A percentile compares a stretch with the other conserved stretches of the same genome.
phyloP scores from a whole-genome alignment of 202 grass and related monocot genomes.

The Eragrostis tef region DNA sequence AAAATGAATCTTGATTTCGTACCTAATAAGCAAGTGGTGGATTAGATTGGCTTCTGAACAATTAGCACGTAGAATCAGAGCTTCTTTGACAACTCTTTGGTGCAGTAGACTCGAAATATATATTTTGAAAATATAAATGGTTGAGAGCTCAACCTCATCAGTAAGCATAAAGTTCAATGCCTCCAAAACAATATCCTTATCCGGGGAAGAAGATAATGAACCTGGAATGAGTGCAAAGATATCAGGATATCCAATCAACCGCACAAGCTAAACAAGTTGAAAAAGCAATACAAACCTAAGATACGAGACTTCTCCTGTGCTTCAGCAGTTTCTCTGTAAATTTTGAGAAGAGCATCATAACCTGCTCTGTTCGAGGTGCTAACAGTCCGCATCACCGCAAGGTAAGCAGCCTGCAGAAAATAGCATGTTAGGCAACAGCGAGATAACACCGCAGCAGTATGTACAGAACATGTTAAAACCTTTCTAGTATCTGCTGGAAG shows the following conservation, averaged over 20 bases:
- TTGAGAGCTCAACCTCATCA: slow-evolving; percentile 62
- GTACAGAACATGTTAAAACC: slow-evolving; percentile 48
- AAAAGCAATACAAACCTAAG: slow-evolving; percentile 56
- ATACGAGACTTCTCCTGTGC: slow-evolving; percentile 76
- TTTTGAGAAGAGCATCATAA: slow-evolving; percentile 78
- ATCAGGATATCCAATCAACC: slow-evolving; percentile 12
- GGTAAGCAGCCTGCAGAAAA: slow-evolving; percentile 77
- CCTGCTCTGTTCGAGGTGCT: slow-evolving; percentile 59
- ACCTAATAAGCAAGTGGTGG: slow-evolving; percentile 57
- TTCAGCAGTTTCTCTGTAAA: slow-evolving; percentile 79
- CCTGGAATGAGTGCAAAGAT: slow-evolving; percentile 53
- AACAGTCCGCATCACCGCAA: slow-evolving; percentile 75
- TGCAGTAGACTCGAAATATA: not conserved
- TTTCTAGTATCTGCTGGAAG: slow-evolving; percentile 87
- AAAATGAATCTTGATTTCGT: slow-evolving; percentile 80
- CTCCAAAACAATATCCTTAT: slow-evolving; percentile 80
- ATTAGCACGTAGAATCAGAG: not conserved
- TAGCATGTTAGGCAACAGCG: slow-evolving; percentile 30
- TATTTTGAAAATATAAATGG: slow-evolving; percentile 15
- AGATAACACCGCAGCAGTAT: slow-evolving; percentile 15
- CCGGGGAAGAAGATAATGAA: slow-evolving; percentile 62
- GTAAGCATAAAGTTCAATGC: slow-evolving; percentile 78
- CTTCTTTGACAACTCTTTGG: not conserved
- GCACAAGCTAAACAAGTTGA: slow-evolving; percentile 17
- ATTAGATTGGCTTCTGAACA: slow-evolving; percentile 27